These are phyloP conservation scores for Myrica gale DNA, from an alignment of 306 rosid species.

Conservation along the genomic window DNA sequence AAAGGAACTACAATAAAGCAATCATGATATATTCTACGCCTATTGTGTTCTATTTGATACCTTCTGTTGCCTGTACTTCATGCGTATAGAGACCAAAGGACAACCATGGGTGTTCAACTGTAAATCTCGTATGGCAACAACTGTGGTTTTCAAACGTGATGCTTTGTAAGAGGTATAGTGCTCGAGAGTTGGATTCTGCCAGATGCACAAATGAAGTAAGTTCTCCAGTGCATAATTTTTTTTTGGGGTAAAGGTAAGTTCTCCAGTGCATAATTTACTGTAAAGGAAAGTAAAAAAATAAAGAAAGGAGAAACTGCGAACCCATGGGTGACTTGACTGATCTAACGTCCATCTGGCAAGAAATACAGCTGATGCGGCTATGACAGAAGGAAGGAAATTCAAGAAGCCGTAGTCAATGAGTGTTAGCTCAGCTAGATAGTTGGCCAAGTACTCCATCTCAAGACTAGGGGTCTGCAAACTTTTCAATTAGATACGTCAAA, in stretches of 20 bases:
- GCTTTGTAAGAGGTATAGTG: constrained; percentile 68
- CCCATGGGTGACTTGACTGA: constrained; percentile 89
- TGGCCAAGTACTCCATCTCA: constrained; percentile 86
- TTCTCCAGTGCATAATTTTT: constrained; percentile 13
- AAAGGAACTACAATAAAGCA: background rate
- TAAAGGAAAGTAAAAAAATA: constrained; percentile 5
- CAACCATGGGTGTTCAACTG: constrained; percentile 64
- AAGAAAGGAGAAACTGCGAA: constrained; percentile 34
- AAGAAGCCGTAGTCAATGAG: constrained; percentile 69
- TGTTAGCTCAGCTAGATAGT: constrained; percentile 77
- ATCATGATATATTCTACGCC: background rate
- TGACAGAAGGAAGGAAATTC: constrained; percentile 68
- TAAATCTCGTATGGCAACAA: constrained; percentile 73
- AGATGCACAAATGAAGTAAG: constrained; percentile 20
- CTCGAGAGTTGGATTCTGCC: constrained; percentile 82
- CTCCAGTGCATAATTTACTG: constrained; percentile 10
- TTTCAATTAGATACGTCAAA: constrained; percentile 20
- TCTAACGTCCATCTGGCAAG: constrained; percentile 90
- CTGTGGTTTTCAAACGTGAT: constrained; percentile 63
- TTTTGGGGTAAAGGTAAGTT: too few species aligned
- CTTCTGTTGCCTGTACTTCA: constrained; percentile 76
- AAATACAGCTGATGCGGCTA: constrained; percentile 92
- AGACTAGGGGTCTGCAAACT: constrained; percentile 62
- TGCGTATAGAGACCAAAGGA: constrained; percentile 59
- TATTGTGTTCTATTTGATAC: constrained; percentile 29